Base-by-base conservation (phyloP, 2,329 filamentous ascomycete species). In the Penicillium sp. region DNA sequence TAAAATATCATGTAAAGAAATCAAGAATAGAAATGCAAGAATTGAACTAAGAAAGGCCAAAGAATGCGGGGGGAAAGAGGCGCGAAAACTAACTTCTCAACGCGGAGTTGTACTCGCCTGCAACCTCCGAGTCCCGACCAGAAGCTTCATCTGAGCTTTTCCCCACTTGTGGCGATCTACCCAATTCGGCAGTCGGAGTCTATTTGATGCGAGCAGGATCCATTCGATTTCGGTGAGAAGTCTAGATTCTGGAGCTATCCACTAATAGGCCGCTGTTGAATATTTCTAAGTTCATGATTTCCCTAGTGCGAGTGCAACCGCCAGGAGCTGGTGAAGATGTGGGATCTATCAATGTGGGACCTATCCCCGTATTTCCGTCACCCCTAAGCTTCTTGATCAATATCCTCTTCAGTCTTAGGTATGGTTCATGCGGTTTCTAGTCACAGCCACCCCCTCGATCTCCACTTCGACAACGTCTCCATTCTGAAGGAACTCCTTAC, bases 401-500 rank as follows among this genome's bases (percentile, higher is more conserved):
- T 24, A 28, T 17, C 24, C 19, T 35, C 15, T 19, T 19, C 33
- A 10, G 28, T n/a, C 37, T 60, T 57, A 62, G 35, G 15, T 2
- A 55, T 64, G 30, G 30, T 44, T 44, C 30, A 64, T 64, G 13
- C 51, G 42, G 24, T 64, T 64, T 26, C 50, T 50, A n/a, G 56
- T 61, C 9, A 28, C 44, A 17, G 53, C 54, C 24, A 60, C 28
- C n/a, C 61, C 57, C 10, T 58, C 58, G 47, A 63, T 56, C 37
- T 50, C 47, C 26, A 50, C 44, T 19, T 64, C 57, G 6, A 68
- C 62, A 3, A 63, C 37, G 58, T 69, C 66, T 1, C 56, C 56
- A 45, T 68, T 24, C 33, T 57, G 15, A 19, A 61, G 49, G 42
- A 56, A 62, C 35, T 58, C 62, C 33, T 63, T 59, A 17, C 57